These are phyloP conservation scores for Penicillium sp. DNA, from an alignment of 2,329 filamentous ascomycete species.

Conservation along the genomic window DNA sequence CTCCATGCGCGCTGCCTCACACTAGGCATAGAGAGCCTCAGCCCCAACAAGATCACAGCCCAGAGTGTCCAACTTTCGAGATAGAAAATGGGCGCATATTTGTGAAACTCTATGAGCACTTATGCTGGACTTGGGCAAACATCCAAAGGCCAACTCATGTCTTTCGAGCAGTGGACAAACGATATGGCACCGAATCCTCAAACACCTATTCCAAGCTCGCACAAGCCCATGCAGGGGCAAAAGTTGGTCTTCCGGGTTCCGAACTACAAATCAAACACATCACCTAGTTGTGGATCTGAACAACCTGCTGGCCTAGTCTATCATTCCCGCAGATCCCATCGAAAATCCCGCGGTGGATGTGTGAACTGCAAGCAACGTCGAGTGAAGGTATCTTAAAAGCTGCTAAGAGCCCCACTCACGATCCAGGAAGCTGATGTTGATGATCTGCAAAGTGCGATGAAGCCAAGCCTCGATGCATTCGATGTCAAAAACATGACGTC, in stretches of 20 bases:
- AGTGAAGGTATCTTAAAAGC: constrained; percentile 33
- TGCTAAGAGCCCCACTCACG: background rate
- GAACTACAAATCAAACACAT: constrained; percentile 14
- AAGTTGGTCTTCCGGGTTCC: constrained; percentile 28
- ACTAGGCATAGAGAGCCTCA: background rate
- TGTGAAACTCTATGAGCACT: too few species aligned
- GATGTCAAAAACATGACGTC: constrained; percentile 32
- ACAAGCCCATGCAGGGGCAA: constrained; percentile 22
- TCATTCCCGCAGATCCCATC: constrained; percentile 35
- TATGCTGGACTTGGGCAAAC: background rate
- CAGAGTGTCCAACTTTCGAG: background rate
- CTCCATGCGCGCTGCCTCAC: background rate
- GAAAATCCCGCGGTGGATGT: constrained; percentile 38
- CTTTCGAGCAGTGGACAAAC: background rate
- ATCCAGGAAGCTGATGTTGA: background rate
- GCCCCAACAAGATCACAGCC: background rate
- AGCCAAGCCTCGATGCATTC: constrained; percentile 33
- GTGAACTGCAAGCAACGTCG: constrained; percentile 36
- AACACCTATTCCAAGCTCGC: background rate
- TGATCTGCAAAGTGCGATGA: constrained; percentile 33
- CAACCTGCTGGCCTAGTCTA: constrained; percentile 19
- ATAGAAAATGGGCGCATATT: background rate
- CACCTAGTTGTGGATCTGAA: background rate
- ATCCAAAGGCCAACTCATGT: background rate
- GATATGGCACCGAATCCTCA: constrained; percentile 1